A percentile compares a stretch with the other conserved stretches of the same genome.
Conservation (phyloP, 2,329 filamentous ascomycete species). For the Epichloe typhina region DNA sequence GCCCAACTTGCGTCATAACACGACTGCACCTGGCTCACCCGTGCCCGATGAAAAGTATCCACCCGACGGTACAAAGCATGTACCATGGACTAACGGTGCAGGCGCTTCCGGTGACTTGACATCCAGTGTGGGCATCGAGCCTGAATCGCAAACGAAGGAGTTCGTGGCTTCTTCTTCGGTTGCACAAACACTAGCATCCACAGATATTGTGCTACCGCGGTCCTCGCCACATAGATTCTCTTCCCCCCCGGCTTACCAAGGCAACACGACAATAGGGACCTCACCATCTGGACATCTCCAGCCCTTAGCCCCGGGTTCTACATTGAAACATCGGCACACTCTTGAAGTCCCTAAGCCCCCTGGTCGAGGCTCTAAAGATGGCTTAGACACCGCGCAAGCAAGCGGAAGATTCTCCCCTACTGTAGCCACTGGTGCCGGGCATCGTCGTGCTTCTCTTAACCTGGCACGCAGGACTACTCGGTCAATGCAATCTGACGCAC, state of each 20-base stretch:
- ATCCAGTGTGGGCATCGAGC: background rate
- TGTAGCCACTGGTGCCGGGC: slow-evolving; percentile 37
- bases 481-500: slow-evolving; percentile 72
- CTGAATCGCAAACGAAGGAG: slow-evolving; percentile 1
- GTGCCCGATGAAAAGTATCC: background rate
- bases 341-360: slow-evolving; percentile 69
- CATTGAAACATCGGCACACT: slow-evolving; percentile 71
- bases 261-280: slow-evolving; percentile 22
- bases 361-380: slow-evolving; percentile 60
- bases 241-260: slow-evolving; percentile 48
- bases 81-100: background rate
- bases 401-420: slow-evolving; percentile 73
- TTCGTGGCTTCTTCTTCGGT: background rate
- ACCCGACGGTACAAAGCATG: background rate
- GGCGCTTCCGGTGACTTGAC: background rate
- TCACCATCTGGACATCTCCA: slow-evolving; percentile 40
- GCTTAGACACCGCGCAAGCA: slow-evolving; percentile 49
- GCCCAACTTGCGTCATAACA: background rate
- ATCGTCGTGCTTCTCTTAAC: slow-evolving; percentile 69
- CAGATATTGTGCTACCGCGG: slow-evolving; percentile 3
- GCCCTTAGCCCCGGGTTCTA: slow-evolving; percentile 30
- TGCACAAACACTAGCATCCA: slow-evolving; percentile 1
- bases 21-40: background rate
- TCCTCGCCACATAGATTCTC: slow-evolving; percentile 45
- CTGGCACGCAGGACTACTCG: slow-evolving; percentile 69